phyloP scores from a whole-genome alignment of 2,329 filamentous ascomycete genomes.

The Neonectria ditissima region DNA sequence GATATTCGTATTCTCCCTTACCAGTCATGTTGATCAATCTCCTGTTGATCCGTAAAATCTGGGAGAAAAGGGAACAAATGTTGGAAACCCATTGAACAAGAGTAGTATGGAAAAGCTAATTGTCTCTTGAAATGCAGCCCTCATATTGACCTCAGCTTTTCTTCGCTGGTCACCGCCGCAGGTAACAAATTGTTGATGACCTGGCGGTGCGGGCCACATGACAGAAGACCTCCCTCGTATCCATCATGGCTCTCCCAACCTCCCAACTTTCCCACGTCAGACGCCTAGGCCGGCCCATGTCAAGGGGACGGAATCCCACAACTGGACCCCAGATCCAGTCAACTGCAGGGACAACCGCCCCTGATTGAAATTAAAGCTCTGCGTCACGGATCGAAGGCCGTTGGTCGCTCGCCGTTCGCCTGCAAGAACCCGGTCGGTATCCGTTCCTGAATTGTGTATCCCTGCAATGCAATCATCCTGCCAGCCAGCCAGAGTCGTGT shows the following conservation, averaged over 20 bases:
- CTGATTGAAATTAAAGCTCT: constrained; percentile 24
- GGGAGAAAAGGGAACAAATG: neutral
- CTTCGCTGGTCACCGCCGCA: neutral
- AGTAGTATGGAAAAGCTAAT: neutral
- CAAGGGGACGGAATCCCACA: constrained; percentile 20
- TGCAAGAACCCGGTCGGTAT: constrained; percentile 10
- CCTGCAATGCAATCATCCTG: too few relatives aligned
- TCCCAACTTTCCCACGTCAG: constrained; percentile 34
- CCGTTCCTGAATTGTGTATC: neutral
- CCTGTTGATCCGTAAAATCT: neutral
- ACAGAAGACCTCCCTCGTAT: neutral
- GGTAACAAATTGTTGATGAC: neutral
- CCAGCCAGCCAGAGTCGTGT: neutral
- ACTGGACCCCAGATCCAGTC: constrained; percentile 27
- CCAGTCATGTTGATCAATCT: neutral
- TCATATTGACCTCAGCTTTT: neutral
- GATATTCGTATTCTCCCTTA: neutral
- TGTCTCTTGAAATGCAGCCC: neutral
- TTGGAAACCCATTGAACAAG: neutral
- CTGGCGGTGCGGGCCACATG: neutral
- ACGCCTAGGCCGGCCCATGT: constrained; percentile 27
- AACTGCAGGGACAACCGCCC: constrained; percentile 23
- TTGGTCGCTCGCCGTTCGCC: constrained; percentile 8
- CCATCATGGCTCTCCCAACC: constrained; percentile 35
- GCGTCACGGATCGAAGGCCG: constrained; percentile 14